Conservation (phyloP, 805 yeast species). For the Jamesozyma hellenica region DNA sequence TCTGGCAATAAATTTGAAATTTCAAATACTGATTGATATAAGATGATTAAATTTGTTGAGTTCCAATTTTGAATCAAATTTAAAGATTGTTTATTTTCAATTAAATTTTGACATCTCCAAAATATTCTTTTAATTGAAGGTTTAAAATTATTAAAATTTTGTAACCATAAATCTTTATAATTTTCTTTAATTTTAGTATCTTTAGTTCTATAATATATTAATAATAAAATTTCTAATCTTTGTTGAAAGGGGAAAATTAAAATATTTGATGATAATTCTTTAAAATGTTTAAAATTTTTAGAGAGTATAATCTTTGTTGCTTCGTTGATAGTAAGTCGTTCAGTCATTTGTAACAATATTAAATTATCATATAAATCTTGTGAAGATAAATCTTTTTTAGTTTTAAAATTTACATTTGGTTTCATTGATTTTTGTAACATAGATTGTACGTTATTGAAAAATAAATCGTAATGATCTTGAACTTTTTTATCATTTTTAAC, state of each 20-base stretch:
- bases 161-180: conserved; percentile 12
- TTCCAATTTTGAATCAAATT: conserved; percentile 5
- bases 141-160: conserved; percentile 9
- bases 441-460: conserved; percentile 16
- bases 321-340: conserved; percentile 9
- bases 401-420: background rate
- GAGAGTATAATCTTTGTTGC: conserved; percentile 12
- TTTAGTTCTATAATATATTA: conserved; percentile 18
- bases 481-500: conserved; percentile 14
- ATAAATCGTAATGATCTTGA: conserved; percentile 22
- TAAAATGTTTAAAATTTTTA: conserved; percentile 15
- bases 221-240: conserved; percentile 13
- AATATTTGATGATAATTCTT: conserved; percentile 13
- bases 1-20: conserved; percentile 14
- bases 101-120: conserved; percentile 17
- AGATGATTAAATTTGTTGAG: conserved; percentile 10
- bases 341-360: conserved; percentile 16
- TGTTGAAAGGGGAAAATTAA: conserved; percentile 11
- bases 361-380: conserved; percentile 12
- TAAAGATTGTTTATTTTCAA: background rate
- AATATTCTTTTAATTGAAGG: conserved; percentile 16
- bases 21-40: conserved; percentile 24
- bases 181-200: conserved; percentile 7
- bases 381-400: conserved; percentile 3
- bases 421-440: background rate